Base-by-base conservation (phyloP, 495 filamentous ascomycete genomes). In the Aspergillus olivimuriae region DNA sequence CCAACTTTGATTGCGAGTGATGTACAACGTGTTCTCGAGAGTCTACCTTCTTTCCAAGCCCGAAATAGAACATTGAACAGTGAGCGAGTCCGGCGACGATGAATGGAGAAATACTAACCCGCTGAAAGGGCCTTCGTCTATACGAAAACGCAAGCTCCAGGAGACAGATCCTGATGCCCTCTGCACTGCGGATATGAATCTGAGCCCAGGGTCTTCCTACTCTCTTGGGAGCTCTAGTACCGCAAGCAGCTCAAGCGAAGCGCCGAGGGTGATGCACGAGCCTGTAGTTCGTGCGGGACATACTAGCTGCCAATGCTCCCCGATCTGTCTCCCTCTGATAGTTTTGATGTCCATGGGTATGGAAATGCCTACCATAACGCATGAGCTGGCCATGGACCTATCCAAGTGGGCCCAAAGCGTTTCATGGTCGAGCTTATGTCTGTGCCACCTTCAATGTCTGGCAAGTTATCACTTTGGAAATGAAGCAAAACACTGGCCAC, bases 391-490 rank as follows among this genome's bases (percentile, higher is more conserved):
- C 15, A 6, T 34, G 15, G 6, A 30, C 17, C 15, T 41, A 7
- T 30, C 17, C 2, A 10, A 30, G 2, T 41, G 39, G 39, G 39
- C 39, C 2, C 4, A 23, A 17, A 17, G 14, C 23, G 39, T 41
- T 2, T 41, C 39, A 15, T 41, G 39, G 39, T 41, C 39, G 4
- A 28, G 8, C 12, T 12, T 41, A 2, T 41, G 39, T 41, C 5
- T 17, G 1, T 2, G 9, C 3, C 39, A 41, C 12, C n/a, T 41
- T 2, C 21, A 30, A 14, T 16, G 8, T 5, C 23, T 41, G 3
- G 39, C 39, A 12, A 19, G 12, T 11, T 18, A 28, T 3, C 14
- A 17, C 1, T 30, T 41, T 30, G 39, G 39, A 14, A 3, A 6
- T 30, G 2, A 5, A 6, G 14, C 39, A 2, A 2, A 7, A 2